Evolutionary conservation across 2,329 filamentous ascomycete genomes (phyloP).

Genomic region (Conoideocrella luteorostrata): DNA sequence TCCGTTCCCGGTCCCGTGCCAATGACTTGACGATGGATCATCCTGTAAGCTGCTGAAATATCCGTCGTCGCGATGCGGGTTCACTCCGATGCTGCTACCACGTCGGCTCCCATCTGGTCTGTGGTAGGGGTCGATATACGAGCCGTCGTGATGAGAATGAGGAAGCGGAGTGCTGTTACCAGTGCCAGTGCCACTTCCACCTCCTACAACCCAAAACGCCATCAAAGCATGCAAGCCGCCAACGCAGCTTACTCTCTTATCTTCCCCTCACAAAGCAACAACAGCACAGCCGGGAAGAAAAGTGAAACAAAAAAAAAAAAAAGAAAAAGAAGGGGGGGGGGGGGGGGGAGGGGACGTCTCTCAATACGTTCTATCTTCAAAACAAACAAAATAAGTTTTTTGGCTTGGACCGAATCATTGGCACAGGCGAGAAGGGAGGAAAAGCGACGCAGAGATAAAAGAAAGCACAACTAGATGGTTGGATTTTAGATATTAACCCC

Average conservation of each 20-base stretch:
- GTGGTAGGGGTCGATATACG: not conserved
- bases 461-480: no score
- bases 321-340: not conserved
- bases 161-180: slow-evolving; percentile 20
- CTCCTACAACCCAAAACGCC: slow-evolving; percentile 33
- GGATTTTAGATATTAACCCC: no score
- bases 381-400: no score
- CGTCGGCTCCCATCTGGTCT: no score
- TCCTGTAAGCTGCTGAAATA: slow-evolving; percentile 1
- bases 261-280: not conserved
- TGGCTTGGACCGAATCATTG: no score
- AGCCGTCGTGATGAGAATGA: slow-evolving; percentile 11
- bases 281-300: not conserved
- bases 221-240: slow-evolving; percentile 26
- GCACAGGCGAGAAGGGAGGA: no score
- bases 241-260: no score
- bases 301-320: not conserved
- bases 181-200: slow-evolving; percentile 14
- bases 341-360: no score
- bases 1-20: not conserved
- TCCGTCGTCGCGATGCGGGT: not conserved
- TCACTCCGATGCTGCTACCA: no score
- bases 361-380: no score
- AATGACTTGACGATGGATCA: not conserved
- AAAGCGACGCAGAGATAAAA: no score